Evolutionary conservation across 768 basidiomycete species (phyloP), one percentile per base, ranked within the genome.

Genomic region (Amanita muscaria): DNA sequence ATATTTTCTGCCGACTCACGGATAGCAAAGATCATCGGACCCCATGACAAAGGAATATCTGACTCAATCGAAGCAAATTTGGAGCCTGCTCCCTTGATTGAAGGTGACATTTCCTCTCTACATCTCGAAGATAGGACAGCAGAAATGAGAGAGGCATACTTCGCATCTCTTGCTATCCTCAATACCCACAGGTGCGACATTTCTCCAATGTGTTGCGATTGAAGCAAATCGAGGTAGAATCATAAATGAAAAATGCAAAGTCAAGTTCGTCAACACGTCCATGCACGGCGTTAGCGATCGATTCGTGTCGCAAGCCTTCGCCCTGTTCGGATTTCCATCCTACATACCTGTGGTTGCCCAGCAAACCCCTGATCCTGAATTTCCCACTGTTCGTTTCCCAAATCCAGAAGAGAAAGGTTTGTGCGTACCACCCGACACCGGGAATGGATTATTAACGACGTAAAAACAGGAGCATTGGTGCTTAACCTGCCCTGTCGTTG

Each of bases 391-490:
- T 14, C 65, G 63, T 16, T 91, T 88, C 59, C 90, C 90, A 2
- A 93, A 93, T 55, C 90, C 90, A 2, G 90, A 93, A 60, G 90
- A 93, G 59, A 82, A 86, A 62, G 90, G 90, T 77, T 55, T 44
- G 61, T 43, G 8, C 12, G 27, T 6, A 12, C 6, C 27, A 12
- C 27, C 27, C 27, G 27, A 12, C 56, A 25, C 55, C 56, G 23
- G 56, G 61, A 53, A 44, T 40, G 10, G 22, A 40, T 12, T 4
- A 32, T 23, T 47, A 27, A 34, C 22, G 35, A 40, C 36, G 21
- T 34, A 40, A 27, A 5, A n/a, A n/a, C 45, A 76, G 74, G 77
- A 12, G 74, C 76, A 29, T 60, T 75, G 62, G 74, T 76, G 56
- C 43, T 63, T 50, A 23, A 45, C 19, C 23, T 27, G 18, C 9